phyloP scores from a whole-genome alignment of 2,329 filamentous ascomycete species.

The Xylaria sp. region DNA sequence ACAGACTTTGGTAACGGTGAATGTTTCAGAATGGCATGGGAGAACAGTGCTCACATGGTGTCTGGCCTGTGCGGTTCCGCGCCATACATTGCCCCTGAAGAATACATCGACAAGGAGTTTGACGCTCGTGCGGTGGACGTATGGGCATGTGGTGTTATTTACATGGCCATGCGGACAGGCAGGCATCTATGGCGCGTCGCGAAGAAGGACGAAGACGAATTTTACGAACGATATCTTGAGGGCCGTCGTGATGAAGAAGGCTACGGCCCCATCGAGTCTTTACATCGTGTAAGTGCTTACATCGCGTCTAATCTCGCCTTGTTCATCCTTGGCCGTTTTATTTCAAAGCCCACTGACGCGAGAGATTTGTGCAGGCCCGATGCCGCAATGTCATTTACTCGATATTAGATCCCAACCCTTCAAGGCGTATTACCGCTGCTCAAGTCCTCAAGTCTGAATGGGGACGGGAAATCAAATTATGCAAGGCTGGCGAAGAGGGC shows the following conservation, averaged over 20 bases:
- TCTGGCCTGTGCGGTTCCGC: conserved; percentile 95
- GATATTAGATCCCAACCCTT: conserved; percentile 92
- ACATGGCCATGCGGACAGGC: conserved; percentile 99
- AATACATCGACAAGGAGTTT: conserved; percentile 94
- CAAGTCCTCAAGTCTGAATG: conserved; percentile 98
- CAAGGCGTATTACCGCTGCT: conserved; percentile 89
- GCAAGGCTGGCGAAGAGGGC: conserved; percentile 95
- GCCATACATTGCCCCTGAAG: conserved; percentile 96
- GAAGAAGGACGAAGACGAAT: conserved; percentile 95
- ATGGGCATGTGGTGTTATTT: conserved; percentile 98
- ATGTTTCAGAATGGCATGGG: conserved; percentile 99
- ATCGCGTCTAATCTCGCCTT: background rate
- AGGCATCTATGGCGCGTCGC: conserved; percentile 96
- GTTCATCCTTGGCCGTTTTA: background rate
- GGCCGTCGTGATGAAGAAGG: conserved; percentile 93
- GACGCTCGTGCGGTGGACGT: conserved; percentile 97
- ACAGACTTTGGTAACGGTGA: conserved; percentile 99
- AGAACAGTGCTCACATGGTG: conserved; percentile 97
- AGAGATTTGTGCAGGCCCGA: conserved; percentile 69
- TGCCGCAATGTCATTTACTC: conserved; percentile 99
- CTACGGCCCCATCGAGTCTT: conserved; percentile 92
- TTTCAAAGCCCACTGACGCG: conserved; percentile 30
- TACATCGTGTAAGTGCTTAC: conserved; percentile 80
- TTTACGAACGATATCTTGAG: conserved; percentile 92
- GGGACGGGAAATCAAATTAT: conserved; percentile 96